Evolutionary conservation across 202 grass and related monocot genomes (phyloP).

Genomic region (Schoenoplectus tabernaemontani): DNA sequence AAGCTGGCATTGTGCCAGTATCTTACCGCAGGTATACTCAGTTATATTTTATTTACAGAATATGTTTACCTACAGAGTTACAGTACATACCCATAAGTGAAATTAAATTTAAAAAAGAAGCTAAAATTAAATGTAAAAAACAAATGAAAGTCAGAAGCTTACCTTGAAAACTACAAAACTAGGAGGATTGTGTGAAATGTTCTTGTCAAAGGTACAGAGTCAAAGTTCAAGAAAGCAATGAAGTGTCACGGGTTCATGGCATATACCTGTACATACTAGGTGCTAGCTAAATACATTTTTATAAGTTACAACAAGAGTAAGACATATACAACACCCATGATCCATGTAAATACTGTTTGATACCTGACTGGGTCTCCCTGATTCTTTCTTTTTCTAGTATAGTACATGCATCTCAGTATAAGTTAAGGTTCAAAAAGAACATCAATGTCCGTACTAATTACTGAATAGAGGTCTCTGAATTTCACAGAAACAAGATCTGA

Average conservation of each 20-base stretch:
- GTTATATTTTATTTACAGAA: not conserved
- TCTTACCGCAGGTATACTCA: conserved; percentile 36
- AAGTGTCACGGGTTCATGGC: not conserved
- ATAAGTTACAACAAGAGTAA: not conserved
- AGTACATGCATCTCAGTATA: not conserved
- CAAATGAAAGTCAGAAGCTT: not conserved
- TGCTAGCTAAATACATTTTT: not conserved
- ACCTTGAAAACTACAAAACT: not conserved
- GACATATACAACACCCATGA: not conserved
- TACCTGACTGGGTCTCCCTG: not conserved
- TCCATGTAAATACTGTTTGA: not conserved
- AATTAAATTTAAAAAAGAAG: not conserved
- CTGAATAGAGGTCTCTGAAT: not conserved
- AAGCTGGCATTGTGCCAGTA: conserved; percentile 45
- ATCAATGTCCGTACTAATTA: not conserved
- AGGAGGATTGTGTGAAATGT: not conserved
- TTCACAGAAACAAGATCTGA: conserved; percentile 6
- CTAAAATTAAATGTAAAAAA: not conserved
- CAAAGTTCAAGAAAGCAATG: conserved; percentile 1
- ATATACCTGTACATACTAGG: not conserved
- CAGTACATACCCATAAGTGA: not conserved
- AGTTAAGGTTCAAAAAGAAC: not conserved
- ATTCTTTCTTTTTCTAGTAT: not conserved
- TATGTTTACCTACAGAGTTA: not conserved
- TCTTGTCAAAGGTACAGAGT: not conserved